These are phyloP conservation scores for Metschnikowia santaceciliae DNA, from an alignment of 805 yeast genomes.

Conservation along the genomic window DNA sequence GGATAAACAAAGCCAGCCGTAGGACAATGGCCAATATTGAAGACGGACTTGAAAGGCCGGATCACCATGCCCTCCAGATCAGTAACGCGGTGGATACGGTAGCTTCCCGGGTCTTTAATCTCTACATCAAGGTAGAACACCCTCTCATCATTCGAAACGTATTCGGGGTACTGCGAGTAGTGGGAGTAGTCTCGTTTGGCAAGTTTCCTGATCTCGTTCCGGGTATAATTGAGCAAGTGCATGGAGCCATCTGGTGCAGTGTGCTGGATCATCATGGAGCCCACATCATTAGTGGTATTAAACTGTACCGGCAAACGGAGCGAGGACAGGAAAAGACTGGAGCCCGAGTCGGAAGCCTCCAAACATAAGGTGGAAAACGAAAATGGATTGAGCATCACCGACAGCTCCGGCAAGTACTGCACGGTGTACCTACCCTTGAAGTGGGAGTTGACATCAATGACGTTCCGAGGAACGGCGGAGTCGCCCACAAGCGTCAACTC, in stretches of 20 bases:
- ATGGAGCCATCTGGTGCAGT: constrained; percentile 52
- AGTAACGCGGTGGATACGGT: constrained; percentile 60
- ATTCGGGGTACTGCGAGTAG: constrained; percentile 23
- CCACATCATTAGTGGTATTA: constrained; percentile 74
- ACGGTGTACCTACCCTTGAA: constrained; percentile 84
- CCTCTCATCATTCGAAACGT: constrained; percentile 28
- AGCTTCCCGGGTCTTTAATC: constrained; percentile 67
- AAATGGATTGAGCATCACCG: constrained; percentile 78
- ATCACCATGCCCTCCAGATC: constrained; percentile 63
- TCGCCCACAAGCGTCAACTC: constrained; percentile 55
- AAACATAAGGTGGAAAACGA: constrained; percentile 59
- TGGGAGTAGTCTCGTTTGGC: constrained; percentile 29
- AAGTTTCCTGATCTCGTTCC: constrained; percentile 48
- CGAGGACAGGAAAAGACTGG: constrained; percentile 19
- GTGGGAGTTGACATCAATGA: constrained; percentile 52
- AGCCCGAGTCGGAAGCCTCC: constrained; percentile 29
- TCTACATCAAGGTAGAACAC: constrained; percentile 65
- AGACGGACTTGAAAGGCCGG: constrained; percentile 55
- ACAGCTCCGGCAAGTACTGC: constrained; percentile 85
- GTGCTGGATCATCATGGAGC: constrained; percentile 59
- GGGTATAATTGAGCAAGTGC: constrained; percentile 50
- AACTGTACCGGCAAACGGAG: constrained; percentile 64
- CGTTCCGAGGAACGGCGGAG: constrained; percentile 32
- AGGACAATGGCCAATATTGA: constrained; percentile 77
- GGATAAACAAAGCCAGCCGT: constrained; percentile 50